Evolutionary conservation across 2,329 filamentous ascomycete species (phyloP), one percentile per base, ranked within the genome.

Genomic region (Drechslerella dactyloides): DNA sequence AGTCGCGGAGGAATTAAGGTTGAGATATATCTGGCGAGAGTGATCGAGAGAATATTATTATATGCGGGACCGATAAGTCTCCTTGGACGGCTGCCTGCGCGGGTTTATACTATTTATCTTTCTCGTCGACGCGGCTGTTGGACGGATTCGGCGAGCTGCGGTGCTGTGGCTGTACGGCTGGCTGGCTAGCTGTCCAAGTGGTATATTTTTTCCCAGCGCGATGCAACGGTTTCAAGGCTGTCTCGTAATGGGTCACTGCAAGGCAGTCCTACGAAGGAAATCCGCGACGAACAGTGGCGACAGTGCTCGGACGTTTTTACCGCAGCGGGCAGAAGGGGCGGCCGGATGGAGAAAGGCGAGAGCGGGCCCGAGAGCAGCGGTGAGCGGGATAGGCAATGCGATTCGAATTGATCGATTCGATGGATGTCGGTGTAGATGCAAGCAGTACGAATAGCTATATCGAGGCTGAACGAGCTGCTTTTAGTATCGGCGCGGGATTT

Each of bases 151-250:
- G 58, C 37, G 33, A 42, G 52, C 15, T 51, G 59, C 8, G 51
- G 37, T 23, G 50, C 51, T 53, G 66, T 55, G 59, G 66, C 66
- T 64, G 59, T 70, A 33, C 27, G 27, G 27, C 4, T 4, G 27
- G 27, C 27, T 33, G 27, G 27, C 27, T 33, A 8, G 8, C 27
- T 3, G 27, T 33, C 27, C 4, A 37, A 24, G n/a, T n/a, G n/a
- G n/a, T n/a, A n/a, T n/a, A n/a, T n/a, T n/a, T n/a, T n/a, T 17
- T 42, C 2, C 37, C n/a, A 42, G 37, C 15, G 19, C 48, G 24
- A 13, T 64, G 46, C 33, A 19, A 17, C 19, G 30, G 66, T 70
- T 70, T 64, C 66, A 70, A 60, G 37, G 54, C 35, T 63, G 66
- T 70, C 66, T 70, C 59, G 59, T 35, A 54, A 19, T 27, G 23